These are phyloP conservation scores for Vigna mungo DNA, from an alignment of 306 rosid species.

Conservation along the genomic window DNA sequence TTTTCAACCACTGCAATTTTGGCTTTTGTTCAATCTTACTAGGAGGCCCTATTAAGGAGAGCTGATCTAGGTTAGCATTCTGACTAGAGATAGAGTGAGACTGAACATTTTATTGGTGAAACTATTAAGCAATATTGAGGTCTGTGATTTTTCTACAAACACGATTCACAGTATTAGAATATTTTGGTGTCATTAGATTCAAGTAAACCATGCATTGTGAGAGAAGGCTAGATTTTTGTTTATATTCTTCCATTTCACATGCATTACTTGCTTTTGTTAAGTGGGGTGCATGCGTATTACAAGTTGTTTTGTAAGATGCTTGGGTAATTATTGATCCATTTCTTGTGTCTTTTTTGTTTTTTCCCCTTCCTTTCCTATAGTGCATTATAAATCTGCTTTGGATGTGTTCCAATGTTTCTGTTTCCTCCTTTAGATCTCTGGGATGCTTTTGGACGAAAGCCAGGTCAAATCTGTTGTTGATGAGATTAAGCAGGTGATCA, in stretches of 20 bases:
- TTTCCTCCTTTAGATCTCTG: constrained; percentile 69
- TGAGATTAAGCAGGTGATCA: constrained; percentile 90
- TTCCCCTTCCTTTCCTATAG: background rate
- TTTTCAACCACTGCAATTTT: background rate
- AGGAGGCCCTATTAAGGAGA: background rate
- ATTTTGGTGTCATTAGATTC: background rate
- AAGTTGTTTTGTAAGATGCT: constrained; percentile 1
- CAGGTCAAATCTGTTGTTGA: constrained; percentile 89
- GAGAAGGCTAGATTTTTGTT: background rate
- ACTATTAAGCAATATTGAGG: background rate
- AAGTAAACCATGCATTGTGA: background rate
- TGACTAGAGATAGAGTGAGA: background rate
- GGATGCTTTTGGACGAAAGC: constrained; percentile 85
- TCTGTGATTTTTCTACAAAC: background rate
- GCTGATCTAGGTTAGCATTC: background rate
- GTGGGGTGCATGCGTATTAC: background rate
- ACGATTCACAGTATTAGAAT: background rate
- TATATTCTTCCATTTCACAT: constrained; percentile 14
- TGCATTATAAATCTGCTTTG: constrained; percentile 10
- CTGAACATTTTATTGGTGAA: background rate
- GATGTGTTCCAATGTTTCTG: constrained; percentile 22
- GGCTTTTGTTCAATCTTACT: background rate
- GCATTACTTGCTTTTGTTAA: background rate
- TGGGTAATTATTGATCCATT: background rate
- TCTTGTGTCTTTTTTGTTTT: background rate